phyloP scores from a whole-genome alignment of 106 monocot genomes.

The Platanthera zijinensis region DNA sequence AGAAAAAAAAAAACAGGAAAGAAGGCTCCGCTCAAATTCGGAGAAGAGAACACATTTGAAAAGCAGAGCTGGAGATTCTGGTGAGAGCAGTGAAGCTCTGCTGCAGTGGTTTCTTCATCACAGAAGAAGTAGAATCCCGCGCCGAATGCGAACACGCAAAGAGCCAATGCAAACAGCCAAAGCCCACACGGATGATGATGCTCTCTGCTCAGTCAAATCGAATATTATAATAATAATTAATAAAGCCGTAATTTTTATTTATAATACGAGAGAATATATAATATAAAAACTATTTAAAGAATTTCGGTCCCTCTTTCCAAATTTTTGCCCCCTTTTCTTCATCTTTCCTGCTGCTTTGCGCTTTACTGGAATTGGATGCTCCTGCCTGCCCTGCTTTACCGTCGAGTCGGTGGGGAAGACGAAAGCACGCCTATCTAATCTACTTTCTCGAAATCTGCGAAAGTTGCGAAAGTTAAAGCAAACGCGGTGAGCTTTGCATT shows the following conservation, averaged over 20 bases:
- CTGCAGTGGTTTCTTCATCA: conserved; percentile 6
- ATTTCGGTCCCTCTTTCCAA: too few relatives aligned
- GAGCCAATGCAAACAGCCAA: conserved; percentile 43
- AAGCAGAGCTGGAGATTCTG: background rate
- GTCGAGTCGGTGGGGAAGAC: too few relatives aligned
- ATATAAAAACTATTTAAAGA: too few relatives aligned
- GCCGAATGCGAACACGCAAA: conserved; percentile 21
- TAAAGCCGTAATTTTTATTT: background rate
- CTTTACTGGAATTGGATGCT: too few relatives aligned
- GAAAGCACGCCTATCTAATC: too few relatives aligned
- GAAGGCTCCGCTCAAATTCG: background rate
- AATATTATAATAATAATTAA: background rate
- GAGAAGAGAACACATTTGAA: background rate
- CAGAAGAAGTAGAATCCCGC: conserved; percentile 2
- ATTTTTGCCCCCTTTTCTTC: too few relatives aligned
- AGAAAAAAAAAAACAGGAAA: background rate
- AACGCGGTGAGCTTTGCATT: too few relatives aligned
- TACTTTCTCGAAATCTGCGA: too few relatives aligned
- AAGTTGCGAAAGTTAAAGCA: too few relatives aligned
- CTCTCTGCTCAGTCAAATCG: conserved; percentile 4
- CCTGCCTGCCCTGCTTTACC: too few relatives aligned
- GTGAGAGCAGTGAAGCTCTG: background rate
- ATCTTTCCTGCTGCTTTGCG: too few relatives aligned
- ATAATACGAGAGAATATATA: too few relatives aligned
- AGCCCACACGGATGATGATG: conserved; percentile 21